Base-by-base conservation (phyloP, 2,329 filamentous ascomycete species). In the Exophiala oligosperma region DNA sequence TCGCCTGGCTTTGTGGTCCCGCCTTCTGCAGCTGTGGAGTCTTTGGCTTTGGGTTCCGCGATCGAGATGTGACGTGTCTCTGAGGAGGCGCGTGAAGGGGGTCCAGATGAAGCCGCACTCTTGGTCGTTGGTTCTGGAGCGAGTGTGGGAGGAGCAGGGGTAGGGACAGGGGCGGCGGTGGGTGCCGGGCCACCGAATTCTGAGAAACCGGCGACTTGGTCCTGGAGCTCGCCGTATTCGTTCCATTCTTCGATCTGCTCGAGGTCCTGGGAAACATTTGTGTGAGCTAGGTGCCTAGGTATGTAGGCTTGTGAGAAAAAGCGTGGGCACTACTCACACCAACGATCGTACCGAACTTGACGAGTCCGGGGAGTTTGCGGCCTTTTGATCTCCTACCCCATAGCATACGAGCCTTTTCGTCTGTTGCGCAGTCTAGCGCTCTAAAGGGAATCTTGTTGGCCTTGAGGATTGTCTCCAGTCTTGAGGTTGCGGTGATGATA, bases 191-290 rank as follows among this genome's bases (percentile, higher is more conserved):
- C 23, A 49, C 60, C 60, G 70, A 73, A 61, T 54, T 73, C 72
- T 68, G 73, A 66, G 48, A 72, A 68, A 54, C 68, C 75, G 44
- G 80, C 80, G 67, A 97, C 85, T 68, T 93, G 89, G 75, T 93
- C 85, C 74, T 92, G 91, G 61, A 99, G 84, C 76, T 97, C 93
- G 75, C 92, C 92, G 75, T 95, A 97, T 74, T 99, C 94, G 78
- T 99, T 99, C 94, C 93, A 97, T 72, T 99, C 94, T 76, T 99
- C 94, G 63, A 97, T 86, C 74, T 97, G 88, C 64, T 93, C 89
- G 50, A 97, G 82, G 72, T 97, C 94, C 92, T 97, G 64, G 41
- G 26, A 24, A 56, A 63, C 14, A 37, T 64, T 54, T 65, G 59
- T 57, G 37, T 12, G 37, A n/a, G 46, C 12, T 28, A 21, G 6